Conservation (phyloP, 2,329 filamentous ascomycete genomes). For the Colletotrichum cordylinicola region DNA sequence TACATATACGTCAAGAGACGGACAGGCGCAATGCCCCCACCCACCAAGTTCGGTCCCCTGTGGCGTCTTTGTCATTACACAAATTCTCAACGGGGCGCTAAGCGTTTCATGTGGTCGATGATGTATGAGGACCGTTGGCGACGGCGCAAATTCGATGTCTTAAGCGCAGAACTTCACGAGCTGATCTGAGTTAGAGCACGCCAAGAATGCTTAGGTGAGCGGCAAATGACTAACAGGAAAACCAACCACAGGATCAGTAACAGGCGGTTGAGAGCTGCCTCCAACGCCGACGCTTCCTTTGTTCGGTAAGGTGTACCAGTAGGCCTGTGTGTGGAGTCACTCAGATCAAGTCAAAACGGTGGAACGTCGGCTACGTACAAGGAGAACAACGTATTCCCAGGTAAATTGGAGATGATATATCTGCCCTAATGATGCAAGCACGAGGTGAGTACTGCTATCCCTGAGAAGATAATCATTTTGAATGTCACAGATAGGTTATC, state of each 20-base stretch:
- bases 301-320: neutral
- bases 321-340: neutral
- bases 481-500: neutral
- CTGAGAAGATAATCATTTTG: neutral
- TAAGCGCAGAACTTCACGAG: neutral
- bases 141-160: neutral
- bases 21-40: neutral
- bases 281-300: neutral
- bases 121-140: neutral
- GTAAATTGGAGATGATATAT: neutral
- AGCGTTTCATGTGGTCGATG: neutral
- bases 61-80: neutral
- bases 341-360: neutral
- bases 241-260: neutral
- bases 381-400: no score
- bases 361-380: neutral
- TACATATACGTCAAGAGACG: neutral
- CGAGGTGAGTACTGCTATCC: neutral
- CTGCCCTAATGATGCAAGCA: neutral
- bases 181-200: neutral
- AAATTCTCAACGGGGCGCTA: neutral
- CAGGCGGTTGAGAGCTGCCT: neutral
- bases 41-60: neutral
- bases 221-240: neutral
- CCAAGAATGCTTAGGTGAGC: neutral